Conservation (phyloP, 1,284 basidiomycete genomes). For the Gymnopus androsaceus region DNA sequence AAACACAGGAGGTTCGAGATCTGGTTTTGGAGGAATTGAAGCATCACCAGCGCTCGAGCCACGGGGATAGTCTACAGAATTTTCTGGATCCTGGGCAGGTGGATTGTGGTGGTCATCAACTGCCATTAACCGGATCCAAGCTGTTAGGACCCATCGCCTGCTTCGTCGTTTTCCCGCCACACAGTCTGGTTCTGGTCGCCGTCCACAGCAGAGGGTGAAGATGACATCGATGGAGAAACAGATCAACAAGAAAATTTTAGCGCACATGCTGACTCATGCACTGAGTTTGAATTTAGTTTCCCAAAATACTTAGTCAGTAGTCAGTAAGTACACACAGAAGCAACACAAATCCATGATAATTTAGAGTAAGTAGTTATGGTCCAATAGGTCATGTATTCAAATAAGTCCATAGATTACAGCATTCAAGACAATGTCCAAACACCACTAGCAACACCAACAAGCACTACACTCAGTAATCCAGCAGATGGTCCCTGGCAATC, state of each 20-base stretch:
- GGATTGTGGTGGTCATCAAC: conserved; percentile 41
- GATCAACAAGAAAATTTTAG: background rate
- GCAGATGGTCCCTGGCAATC: conserved; percentile 35
- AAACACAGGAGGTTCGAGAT: conserved; percentile 35
- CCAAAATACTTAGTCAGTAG: too few relatives aligned
- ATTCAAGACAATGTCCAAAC: conserved; percentile 45
- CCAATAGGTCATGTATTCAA: background rate
- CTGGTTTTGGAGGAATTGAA: conserved; percentile 35
- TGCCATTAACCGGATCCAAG: conserved; percentile 44
- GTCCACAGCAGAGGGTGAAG: conserved; percentile 8
- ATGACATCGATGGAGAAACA: background rate
- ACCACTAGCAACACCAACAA: conserved; percentile 43
- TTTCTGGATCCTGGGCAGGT: conserved; percentile 41
- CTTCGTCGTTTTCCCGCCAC: conserved; percentile 41
- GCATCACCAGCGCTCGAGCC: conserved; percentile 47
- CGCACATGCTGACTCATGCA: background rate
- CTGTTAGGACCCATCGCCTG: conserved; percentile 44
- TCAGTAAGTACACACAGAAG: too few relatives aligned
- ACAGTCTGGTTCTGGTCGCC: conserved; percentile 12
- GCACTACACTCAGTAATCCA: conserved; percentile 45
- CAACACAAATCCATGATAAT: too few relatives aligned
- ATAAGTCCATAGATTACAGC: background rate
- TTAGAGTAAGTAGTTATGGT: too few relatives aligned
- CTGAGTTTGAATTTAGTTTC: background rate
- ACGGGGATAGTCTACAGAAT: conserved; percentile 47